Base-by-base conservation (phyloP, 2,329 filamentous ascomycete species). In the Claviceps sp. region DNA sequence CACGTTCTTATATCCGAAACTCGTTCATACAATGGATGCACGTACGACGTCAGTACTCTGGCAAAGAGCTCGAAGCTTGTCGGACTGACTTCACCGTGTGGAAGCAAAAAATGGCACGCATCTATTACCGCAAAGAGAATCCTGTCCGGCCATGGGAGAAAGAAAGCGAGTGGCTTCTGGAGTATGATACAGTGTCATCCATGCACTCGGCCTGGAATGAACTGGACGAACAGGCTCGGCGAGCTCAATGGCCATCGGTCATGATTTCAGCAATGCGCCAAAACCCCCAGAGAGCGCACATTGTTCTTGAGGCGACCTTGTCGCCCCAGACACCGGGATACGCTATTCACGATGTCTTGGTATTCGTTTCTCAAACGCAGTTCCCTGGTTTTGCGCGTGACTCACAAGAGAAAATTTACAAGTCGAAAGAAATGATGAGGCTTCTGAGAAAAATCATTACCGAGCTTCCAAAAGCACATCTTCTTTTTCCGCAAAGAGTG, bases 401-500 rank as follows among this genome's bases (percentile, higher is more conserved):
- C 14, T 36, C 52, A 9, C 59, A 58, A 4, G 59, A 65, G 26
- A 54, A 59, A 37, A 48, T 51, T 11, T 38, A 56, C 17, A 60
- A 58, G 50, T 64, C 64, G 7, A 62, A 65, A 20, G 59, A 65
- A 45, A 52, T 62, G n/a, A 55, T 67, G 6, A 58, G 60, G 17
- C 43, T 66, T 16, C 52, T 64, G 37, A 52, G 56, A 13, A 64
- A 62, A 43, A 37, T 64, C n/a, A 43, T 69, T 3, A 59, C 60
- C 29, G 60, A 66, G 29, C 51, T 60, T 0, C 63, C 59, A 2
- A 40, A 52, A n/a, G 59, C 59, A 9, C 56, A 66, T 54, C 52
- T 69, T 5, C 66, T 63, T 4, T 59, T 75, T 16, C 59, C 57
- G 1, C 72, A 76, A 55, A 58, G 63, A 29, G 64, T 66, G 1